These are phyloP conservation scores for Berberis thunbergii DNA, from an alignment of 164 flowering plant genomes.

Conservation along the genomic window DNA sequence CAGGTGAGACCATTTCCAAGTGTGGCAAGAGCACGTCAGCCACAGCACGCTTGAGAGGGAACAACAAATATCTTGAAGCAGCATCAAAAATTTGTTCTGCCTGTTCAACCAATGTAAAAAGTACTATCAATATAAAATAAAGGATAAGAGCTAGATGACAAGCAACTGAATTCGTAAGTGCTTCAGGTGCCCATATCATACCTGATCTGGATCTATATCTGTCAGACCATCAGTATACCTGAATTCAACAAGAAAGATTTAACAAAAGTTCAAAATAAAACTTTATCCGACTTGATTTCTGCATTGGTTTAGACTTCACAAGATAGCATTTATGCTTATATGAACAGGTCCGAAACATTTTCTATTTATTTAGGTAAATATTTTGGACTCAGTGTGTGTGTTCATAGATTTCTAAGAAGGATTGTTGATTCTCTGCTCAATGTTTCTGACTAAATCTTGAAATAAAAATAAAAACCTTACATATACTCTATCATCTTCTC, in stretches of 20 bases:
- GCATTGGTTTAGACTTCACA: too few species aligned
- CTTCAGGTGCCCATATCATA: slow-evolving; percentile 10
- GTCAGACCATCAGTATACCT: slow-evolving; percentile 94
- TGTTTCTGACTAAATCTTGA: too few species aligned
- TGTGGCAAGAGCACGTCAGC: slow-evolving; percentile 87
- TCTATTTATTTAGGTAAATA: too few species aligned
- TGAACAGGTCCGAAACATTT: too few species aligned
- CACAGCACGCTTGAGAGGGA: slow-evolving; percentile 95
- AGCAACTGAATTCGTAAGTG: neutral
- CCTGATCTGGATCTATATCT: slow-evolving; percentile 89
- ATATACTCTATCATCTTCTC: slow-evolving; percentile 94
- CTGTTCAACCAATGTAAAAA: slow-evolving; percentile 29
- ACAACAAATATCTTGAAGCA: slow-evolving; percentile 89
- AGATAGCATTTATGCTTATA: too few species aligned
- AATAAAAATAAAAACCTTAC: slow-evolving; percentile 36
- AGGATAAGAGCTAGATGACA: neutral
- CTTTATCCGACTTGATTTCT: too few species aligned
- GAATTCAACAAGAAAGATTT: slow-evolving; percentile 11
- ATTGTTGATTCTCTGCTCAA: too few species aligned
- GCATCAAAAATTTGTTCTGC: slow-evolving; percentile 97
- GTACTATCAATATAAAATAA: slow-evolving; percentile 2
- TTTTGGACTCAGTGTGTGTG: too few species aligned
- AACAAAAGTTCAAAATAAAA: neutral
- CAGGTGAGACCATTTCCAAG: slow-evolving; percentile 67
- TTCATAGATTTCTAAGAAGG: too few species aligned